phyloP scores from a whole-genome alignment of 202 grass and related monocot species.

The Bolboschoenoplectus hybrid region DNA sequence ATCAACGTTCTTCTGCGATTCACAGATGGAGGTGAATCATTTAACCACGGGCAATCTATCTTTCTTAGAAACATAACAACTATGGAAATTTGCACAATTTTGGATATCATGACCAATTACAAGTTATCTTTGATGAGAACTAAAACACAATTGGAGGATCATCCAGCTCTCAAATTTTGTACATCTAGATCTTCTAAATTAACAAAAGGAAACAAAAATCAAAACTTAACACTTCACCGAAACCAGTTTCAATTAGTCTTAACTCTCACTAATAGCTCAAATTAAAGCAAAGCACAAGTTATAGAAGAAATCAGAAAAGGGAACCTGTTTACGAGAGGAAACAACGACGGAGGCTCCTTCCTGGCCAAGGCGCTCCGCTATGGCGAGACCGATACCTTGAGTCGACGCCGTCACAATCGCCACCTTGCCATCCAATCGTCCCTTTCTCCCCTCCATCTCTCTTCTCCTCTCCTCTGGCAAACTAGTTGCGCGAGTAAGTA shows the following conservation, averaged over 20 bases:
- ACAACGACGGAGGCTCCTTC: conserved; percentile 84
- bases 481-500: neutral
- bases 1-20: conserved; percentile 83
- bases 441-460: conserved; percentile 65
- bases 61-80: neutral
- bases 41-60: neutral
- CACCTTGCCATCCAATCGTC: conserved; percentile 76
- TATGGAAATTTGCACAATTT: neutral
- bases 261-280: neutral
- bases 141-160: neutral
- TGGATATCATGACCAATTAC: neutral
- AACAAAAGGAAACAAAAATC: neutral
- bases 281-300: neutral
- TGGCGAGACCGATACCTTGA: conserved; percentile 85
- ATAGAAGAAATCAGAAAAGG: neutral
- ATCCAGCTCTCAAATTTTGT: neutral
- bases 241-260: neutral
- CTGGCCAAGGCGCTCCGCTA: conserved; percentile 79
- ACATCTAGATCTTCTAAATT: conserved; percentile 1
- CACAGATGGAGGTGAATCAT: neutral
- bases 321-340: conserved; percentile 92
- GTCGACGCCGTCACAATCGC: conserved; percentile 92
- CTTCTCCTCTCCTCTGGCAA: neutral
- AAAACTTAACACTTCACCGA: neutral
- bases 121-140: neutral